Base-by-base conservation (phyloP, 805 yeast genomes). In the Maudiozyma pseudohumilis region DNA sequence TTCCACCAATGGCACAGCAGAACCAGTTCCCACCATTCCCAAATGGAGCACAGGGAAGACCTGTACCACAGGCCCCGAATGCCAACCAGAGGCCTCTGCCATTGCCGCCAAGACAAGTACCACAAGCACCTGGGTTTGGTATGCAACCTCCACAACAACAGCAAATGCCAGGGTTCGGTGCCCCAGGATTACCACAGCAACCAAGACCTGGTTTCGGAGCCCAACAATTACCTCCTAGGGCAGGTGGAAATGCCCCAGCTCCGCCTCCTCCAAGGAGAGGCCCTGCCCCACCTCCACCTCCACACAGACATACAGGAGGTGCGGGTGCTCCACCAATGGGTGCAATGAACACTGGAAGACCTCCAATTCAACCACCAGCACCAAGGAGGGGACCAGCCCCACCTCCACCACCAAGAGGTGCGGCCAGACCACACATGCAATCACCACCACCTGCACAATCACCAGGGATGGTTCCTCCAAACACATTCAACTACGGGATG, bases 191-290 rank as follows among this genome's bases (percentile, higher is more conserved):
- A 16, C 48, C 49, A 16, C 49, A 48, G 10, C 48, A 47, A 13
- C 47, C 44, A 13, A 56, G 51, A 8, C 50, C 50, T 24, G n/a
- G n/a, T n/a, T 24, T 11, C n/a, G 26, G 26, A 3, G 26, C 26
- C n/a, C 26, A 24, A 26, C 32, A 35, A 22, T 20, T 27, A 16
- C 26, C 28, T 3, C 29, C 38, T 5, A 27, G 36, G 27, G 42
- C 44, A 3, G 41, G 39, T 9, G n/a, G n/a, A n/a, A 35, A 38
- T 12, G 40, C 44, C 23, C 46, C 49, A 15, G 49, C 48, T 5
- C 51, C 56, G 16, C 59, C 60, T 12, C 59, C 60, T 2, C 47
- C 59, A 30, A 52, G 56, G 29, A 48, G 59, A 17, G 55, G 59
- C 5, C 53, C 58, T 7, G 56, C 54, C 9, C 61, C 60, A 17